Conservation (phyloP, 2,329 filamentous ascomycete species). For the Fusarium sp. region DNA sequence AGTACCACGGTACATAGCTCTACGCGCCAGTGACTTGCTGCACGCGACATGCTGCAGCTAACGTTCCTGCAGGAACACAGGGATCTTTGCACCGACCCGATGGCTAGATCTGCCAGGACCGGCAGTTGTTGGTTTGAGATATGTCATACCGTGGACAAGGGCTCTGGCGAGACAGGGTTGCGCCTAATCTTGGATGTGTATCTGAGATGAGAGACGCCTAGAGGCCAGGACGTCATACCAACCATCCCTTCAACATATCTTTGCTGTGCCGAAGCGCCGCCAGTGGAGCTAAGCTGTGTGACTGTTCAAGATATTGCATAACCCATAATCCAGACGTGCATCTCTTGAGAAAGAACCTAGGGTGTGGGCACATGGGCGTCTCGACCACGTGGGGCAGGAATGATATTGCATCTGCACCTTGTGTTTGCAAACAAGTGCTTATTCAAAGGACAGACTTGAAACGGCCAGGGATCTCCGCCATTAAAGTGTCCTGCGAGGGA, state of each 20-base stretch:
- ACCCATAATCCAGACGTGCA: slow-evolving; percentile 11
- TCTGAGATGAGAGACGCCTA: slow-evolving; percentile 1
- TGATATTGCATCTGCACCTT: slow-evolving; percentile 2
- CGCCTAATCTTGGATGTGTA: slow-evolving; percentile 9
- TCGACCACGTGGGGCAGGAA: slow-evolving; percentile 19
- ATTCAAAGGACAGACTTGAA: slow-evolving; percentile 2
- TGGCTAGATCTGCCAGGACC: slow-evolving; percentile 19
- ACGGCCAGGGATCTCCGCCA: slow-evolving; percentile 11
- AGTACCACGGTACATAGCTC: slow-evolving; percentile 40
- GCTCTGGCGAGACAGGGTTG: slow-evolving; percentile 18
- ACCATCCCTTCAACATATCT: slow-evolving; percentile 7
- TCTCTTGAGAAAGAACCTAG: not conserved
- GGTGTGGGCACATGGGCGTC: slow-evolving; percentile 17
- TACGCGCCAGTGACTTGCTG: slow-evolving; percentile 32
- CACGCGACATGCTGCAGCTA: slow-evolving; percentile 11
- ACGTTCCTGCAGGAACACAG: slow-evolving; percentile 30
- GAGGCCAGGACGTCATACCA: slow-evolving; percentile 9
- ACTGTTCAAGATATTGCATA: slow-evolving; percentile 32
- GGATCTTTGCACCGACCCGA: slow-evolving; percentile 15
- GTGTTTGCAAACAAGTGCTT: slow-evolving; percentile 8
- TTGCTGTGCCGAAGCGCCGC: slow-evolving; percentile 24
- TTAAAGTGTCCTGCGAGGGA: slow-evolving; percentile 4
- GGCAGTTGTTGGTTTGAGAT: slow-evolving; percentile 34
- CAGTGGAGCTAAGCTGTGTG: slow-evolving; percentile 23
- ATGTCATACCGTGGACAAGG: slow-evolving; percentile 15